Conservation (phyloP, 768 basidiomycete species). For the Panaeolus cyanescens region DNA sequence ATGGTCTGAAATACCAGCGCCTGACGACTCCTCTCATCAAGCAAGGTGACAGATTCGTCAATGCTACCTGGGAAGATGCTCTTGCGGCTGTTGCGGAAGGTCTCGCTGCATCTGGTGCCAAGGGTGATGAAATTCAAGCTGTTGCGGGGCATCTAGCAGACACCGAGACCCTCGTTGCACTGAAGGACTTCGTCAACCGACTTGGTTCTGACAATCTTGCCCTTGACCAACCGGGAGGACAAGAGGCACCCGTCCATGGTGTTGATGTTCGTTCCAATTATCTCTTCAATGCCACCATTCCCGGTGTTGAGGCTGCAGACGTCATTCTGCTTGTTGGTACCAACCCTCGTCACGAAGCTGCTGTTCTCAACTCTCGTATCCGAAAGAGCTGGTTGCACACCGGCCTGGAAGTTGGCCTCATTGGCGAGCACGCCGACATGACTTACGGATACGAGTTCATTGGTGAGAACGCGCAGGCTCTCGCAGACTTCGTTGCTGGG, state of each 20-base stretch:
- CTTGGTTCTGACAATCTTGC: conserved; percentile 94
- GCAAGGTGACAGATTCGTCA: conserved; percentile 89
- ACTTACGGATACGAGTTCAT: conserved; percentile 94
- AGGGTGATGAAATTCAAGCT: conserved; percentile 91
- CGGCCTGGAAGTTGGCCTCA: conserved; percentile 81
- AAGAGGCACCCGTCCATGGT: conserved; percentile 70
- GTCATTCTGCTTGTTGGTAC: conserved; percentile 93
- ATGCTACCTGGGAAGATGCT: conserved; percentile 91
- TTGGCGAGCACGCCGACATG: conserved; percentile 90
- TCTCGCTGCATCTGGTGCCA: conserved; percentile 75
- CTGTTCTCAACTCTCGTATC: conserved; percentile 96
- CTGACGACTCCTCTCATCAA: conserved; percentile 91
- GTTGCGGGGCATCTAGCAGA: conserved; percentile 93
- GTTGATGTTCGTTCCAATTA: conserved; percentile 95
- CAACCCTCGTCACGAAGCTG: conserved; percentile 96
- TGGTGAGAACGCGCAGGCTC: conserved; percentile 72
- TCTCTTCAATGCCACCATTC: conserved; percentile 92
- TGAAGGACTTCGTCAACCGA: conserved; percentile 92
- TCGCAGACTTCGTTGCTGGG: conserved; percentile 76
- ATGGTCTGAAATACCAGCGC: conserved; percentile 94
- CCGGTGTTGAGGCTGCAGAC: conserved; percentile 89
- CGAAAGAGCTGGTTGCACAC: conserved; percentile 93
- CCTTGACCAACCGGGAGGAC: conserved; percentile 73
- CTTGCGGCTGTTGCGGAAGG: conserved; percentile 79
- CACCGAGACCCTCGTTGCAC: conserved; percentile 88